phyloP scores from a whole-genome alignment of 208 protist genomes.

The Wallacemonas sp. region DNA sequence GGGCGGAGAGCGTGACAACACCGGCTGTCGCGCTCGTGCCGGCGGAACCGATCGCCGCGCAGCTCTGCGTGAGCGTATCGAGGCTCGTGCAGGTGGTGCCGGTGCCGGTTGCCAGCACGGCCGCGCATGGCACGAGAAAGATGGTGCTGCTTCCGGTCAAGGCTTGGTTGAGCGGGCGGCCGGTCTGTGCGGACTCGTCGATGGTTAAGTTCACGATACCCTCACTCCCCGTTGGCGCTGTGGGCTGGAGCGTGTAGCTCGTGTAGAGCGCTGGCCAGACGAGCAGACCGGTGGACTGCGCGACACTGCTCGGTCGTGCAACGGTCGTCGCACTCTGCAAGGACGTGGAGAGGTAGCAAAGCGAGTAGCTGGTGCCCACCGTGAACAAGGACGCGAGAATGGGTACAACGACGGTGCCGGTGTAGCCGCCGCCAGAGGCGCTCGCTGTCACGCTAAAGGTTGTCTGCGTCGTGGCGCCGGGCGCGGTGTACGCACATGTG shows the following conservation, averaged over 20 bases:
- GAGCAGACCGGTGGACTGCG: conserved; percentile 16
- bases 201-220: conserved; percentile 58
- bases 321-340: conserved; percentile 32
- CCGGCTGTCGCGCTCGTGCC: not conserved
- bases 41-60: conserved; percentile 23
- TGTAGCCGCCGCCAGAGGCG: conserved; percentile 29
- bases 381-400: conserved; percentile 49
- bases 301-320: conserved; percentile 19
- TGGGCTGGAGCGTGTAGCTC: conserved; percentile 37
- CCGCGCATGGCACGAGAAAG: conserved; percentile 62
- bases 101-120: conserved; percentile 9
- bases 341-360: conserved; percentile 65
- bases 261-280: conserved; percentile 77
- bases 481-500: conserved; percentile 12
- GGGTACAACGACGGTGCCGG: conserved; percentile 29
- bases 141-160: conserved; percentile 52
- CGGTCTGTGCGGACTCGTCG: conserved; percentile 20
- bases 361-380: conserved; percentile 45
- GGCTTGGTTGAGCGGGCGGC: conserved; percentile 55
- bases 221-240: conserved; percentile 39
- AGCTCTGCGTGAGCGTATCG: conserved; percentile 41
- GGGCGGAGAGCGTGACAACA: conserved; percentile 23
- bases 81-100: conserved; percentile 33
- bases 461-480: conserved; percentile 14
- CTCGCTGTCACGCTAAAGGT: conserved; percentile 41